Evolutionary conservation across 768 basidiomycete genomes (phyloP), one percentile per base, ranked within the genome.

Genomic region (Leccinum rimulosum): DNA sequence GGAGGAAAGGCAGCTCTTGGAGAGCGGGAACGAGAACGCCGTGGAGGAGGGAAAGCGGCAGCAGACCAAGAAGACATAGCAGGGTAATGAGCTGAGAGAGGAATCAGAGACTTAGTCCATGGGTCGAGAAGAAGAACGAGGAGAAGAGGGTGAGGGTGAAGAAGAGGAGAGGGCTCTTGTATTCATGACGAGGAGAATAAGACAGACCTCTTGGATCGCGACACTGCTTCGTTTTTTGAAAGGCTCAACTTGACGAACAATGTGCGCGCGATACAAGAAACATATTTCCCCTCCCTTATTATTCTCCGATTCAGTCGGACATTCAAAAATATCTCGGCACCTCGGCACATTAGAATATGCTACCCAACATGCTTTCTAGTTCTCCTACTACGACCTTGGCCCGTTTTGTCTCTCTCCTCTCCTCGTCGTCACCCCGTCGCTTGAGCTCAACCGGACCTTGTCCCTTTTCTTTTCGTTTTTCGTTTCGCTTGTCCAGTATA

Each of bases 161-260:
- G 68, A 74, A 80, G 77, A 80, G 82, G 80, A 79, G 79, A 84
- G 83, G 84, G 87, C 84, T 86, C 67, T 67, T 57, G 65, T 62
- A 88, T 85, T 88, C 89, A 91, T 91, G 84, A 86, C 83, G 85
- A 67, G 70, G 66, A 86, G 71, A 73, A 71, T 69, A 86, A 86
- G 83, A 93, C 90, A 89, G 90, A 93, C 90, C 90, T 93, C 89
- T 88, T 85, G 81, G 79, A 75, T 74, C 77, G 77, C 79, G 76
- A 77, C 75, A 79, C 78, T 70, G 70, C 60, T 64, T 61, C 69
- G 65, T 68, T 73, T 73, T 75, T 73, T 75, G 66, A 67, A 35
- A 14, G 79, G 62, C 69, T 38, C 38, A 64, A 61, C 61, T 65
- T 31, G 71, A 75, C 74, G 69, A 63, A 73, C 69, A 73, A 72